These are phyloP conservation scores for Fusarium illudens DNA, from an alignment of 2,329 filamentous ascomycete genomes.

Conservation along the genomic window DNA sequence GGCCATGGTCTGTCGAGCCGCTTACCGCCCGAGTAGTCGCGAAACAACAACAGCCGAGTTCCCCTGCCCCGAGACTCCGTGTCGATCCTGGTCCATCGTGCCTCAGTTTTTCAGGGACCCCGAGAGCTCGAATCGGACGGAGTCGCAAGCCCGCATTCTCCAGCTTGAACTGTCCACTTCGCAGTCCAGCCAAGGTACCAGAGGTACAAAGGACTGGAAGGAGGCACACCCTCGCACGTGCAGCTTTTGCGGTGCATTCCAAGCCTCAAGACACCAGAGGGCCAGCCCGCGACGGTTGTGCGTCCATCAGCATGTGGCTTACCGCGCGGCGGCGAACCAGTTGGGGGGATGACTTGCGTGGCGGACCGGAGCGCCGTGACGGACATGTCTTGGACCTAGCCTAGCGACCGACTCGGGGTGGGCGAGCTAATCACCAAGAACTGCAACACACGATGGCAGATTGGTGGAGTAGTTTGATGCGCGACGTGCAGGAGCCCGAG, in stretches of 20 bases:
- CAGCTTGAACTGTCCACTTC: slow-evolving; percentile 25
- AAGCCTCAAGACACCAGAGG: slow-evolving; percentile 35
- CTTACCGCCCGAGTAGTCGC: slow-evolving; percentile 31
- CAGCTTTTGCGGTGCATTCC: slow-evolving; percentile 38
- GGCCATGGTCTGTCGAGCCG: slow-evolving; percentile 20
- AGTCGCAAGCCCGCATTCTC: slow-evolving; percentile 25
- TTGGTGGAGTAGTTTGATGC: slow-evolving; percentile 30
- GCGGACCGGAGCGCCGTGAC: slow-evolving; percentile 18
- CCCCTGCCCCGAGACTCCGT: slow-evolving; percentile 13
- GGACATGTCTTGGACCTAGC: slow-evolving; percentile 3
- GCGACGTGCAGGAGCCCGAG: slow-evolving; percentile 30
- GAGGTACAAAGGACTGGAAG: slow-evolving; percentile 10
- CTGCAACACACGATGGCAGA: slow-evolving; percentile 31
- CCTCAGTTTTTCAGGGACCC: slow-evolving; percentile 3
- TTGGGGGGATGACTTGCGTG: slow-evolving; percentile 31
- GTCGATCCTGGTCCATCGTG: slow-evolving; percentile 22
- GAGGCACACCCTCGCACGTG: slow-evolving; percentile 40
- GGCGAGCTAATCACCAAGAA: slow-evolving; percentile 22
- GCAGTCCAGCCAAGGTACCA: not conserved
- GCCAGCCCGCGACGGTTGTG: slow-evolving; percentile 26
- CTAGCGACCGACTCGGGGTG: slow-evolving; percentile 21
- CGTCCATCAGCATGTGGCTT: slow-evolving; percentile 38
- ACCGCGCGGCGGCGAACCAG: slow-evolving; percentile 29
- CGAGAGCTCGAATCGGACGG: slow-evolving; percentile 11
- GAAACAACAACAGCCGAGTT: slow-evolving; percentile 25